Evolutionary conservation across 2,329 filamentous ascomycete species (phyloP).

Genomic region (Apiospora marii): DNA sequence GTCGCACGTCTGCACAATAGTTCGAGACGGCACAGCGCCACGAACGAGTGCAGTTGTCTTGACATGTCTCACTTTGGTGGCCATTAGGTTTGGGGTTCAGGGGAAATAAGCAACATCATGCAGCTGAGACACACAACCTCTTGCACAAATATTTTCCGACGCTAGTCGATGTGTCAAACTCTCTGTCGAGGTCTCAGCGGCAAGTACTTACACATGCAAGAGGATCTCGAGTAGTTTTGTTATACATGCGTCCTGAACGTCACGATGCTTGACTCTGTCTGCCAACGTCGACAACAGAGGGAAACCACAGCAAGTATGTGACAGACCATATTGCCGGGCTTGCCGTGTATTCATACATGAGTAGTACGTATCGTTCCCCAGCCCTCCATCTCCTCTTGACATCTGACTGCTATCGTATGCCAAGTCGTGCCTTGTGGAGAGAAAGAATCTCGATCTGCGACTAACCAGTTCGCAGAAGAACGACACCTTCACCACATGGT

Average conservation of each 20-base stretch:
- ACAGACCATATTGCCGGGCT: neutral
- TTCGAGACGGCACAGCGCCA: neutral
- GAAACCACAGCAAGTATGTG: neutral
- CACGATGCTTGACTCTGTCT: neutral
- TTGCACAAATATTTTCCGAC: constrained; percentile 8
- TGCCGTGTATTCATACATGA: neutral
- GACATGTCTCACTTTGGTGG: constrained; percentile 3
- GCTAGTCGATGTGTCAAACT: constrained; percentile 16
- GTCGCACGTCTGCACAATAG: neutral
- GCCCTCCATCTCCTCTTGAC: neutral
- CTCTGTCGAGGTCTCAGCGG: neutral
- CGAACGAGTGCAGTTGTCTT: neutral
- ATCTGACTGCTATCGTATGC: neutral
- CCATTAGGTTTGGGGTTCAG: neutral
- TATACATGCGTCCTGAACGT: neutral
- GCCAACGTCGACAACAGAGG: neutral
- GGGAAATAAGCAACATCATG: neutral
- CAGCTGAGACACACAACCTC: neutral
- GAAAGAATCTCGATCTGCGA: neutral
- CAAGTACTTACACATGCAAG: neutral
- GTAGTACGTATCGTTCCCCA: neutral
- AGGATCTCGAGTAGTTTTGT: neutral
- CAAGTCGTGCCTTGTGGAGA: neutral
- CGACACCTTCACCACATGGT: neutral
- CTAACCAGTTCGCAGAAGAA: neutral